These are phyloP conservation scores for Ploettnerulaceae sp. DNA, from an alignment of 2,329 filamentous ascomycete genomes.

Conservation along the genomic window DNA sequence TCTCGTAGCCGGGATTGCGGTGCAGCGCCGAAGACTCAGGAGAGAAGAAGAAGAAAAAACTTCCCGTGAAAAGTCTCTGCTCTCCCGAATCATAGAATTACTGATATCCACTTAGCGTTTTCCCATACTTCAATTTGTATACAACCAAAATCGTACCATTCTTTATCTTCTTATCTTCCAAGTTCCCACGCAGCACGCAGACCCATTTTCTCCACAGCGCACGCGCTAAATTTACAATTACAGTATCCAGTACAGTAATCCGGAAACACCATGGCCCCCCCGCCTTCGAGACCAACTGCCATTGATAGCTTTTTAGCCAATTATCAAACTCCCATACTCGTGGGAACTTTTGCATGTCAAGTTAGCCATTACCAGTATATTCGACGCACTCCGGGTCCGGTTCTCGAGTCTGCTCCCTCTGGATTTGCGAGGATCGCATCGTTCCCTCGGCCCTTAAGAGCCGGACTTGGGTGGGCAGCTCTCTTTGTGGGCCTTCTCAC, in stretches of 20 bases:
- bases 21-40: too few relatives aligned
- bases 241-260: background rate
- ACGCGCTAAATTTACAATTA: conserved; percentile 9
- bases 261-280: conserved; percentile 17
- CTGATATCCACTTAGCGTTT: background rate
- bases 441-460: conserved; percentile 22
- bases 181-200: too few relatives aligned
- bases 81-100: background rate
- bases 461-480: conserved; percentile 26
- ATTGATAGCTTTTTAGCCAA: conserved; percentile 24
- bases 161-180: too few relatives aligned
- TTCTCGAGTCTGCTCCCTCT: conserved; percentile 10
- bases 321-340: conserved; percentile 24
- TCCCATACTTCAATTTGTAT: background rate
- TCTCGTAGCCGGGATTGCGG: background rate
- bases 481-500: conserved; percentile 27
- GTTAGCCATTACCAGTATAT: conserved; percentile 27
- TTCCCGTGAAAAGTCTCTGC: background rate
- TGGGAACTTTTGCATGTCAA: conserved; percentile 23
- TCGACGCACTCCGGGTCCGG: conserved; percentile 12
- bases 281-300: conserved; percentile 16
- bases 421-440: conserved; percentile 5
- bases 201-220: conserved; percentile 12
- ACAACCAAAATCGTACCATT: background rate
- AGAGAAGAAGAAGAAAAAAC: conserved; percentile 3